These are phyloP conservation scores for Solanum chiquidenum DNA, from an alignment of 257 asterid genomes.

Conservation along the genomic window DNA sequence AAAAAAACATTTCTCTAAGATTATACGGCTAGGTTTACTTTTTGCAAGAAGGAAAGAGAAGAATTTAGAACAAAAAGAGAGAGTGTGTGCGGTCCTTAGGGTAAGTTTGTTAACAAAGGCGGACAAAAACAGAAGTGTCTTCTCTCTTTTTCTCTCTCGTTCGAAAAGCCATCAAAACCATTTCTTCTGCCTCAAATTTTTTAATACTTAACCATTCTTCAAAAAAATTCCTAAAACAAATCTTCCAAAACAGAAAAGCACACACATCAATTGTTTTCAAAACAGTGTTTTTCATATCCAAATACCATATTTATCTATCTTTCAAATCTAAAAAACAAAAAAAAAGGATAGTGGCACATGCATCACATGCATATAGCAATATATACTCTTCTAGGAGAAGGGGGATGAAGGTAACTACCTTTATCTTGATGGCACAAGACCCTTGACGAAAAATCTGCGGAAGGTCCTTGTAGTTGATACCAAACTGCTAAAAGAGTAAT, in stretches of 20 bases:
- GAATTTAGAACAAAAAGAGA: not conserved
- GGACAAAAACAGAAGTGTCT: not conserved
- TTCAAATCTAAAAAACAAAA: not conserved
- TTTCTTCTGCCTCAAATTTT: not conserved
- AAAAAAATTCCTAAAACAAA: not conserved
- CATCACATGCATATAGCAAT: not conserved
- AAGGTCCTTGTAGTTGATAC: conserved; percentile 64
- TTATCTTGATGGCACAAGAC: conserved; percentile 58
- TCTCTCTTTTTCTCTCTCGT: not conserved
- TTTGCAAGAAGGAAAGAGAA: not conserved
- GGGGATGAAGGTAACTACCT: conserved; percentile 26
- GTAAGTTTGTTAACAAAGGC: not conserved
- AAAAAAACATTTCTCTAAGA: not conserved
- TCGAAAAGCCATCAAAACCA: not conserved
- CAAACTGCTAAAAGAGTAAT: conserved; percentile 58
- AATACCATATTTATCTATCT: not conserved
- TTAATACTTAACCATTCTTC: not conserved
- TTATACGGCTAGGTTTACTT: not conserved
- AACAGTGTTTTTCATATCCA: not conserved
- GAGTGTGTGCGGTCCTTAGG: not conserved
- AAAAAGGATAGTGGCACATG: not conserved
- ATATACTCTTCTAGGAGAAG: not conserved
- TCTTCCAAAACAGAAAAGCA: not conserved
- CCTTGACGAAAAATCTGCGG: conserved; percentile 85
- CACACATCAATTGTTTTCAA: not conserved